A percentile compares a stretch with the other conserved stretches of the same genome.
Evolutionary conservation across 2,329 filamentous ascomycete species (phyloP).

Genomic region (Zasmidium citrigriseum): DNA sequence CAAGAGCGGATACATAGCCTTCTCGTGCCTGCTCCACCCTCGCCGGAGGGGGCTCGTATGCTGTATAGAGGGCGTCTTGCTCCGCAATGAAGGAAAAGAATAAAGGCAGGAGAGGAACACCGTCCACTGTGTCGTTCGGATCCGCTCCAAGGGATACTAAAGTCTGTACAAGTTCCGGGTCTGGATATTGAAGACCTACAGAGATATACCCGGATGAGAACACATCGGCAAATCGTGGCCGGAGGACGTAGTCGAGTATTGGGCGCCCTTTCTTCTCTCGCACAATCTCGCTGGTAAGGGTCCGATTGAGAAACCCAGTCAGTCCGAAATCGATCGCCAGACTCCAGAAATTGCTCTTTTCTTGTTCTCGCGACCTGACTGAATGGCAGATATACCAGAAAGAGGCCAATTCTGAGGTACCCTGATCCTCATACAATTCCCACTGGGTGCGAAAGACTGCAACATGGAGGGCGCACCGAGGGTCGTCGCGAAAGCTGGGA

Average conservation of each 20-base stretch:
- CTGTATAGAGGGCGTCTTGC: too few species aligned
- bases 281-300: neutral
- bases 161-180: neutral
- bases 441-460: neutral
- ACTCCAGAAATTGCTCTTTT: neutral
- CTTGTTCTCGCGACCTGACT: neutral
- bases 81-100: too few species aligned
- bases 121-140: neutral
- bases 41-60: too few species aligned
- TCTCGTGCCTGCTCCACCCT: too few species aligned
- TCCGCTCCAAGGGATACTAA: conserved; percentile 4
- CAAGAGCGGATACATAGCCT: too few species aligned
- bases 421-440: neutral
- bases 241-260: conserved; percentile 5
- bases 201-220: neutral
- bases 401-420: neutral
- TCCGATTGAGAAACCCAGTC: neutral
- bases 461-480: neutral
- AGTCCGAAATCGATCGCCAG: conserved; percentile 7
- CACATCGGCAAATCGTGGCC: neutral
- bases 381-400: conserved; percentile 6
- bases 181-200: neutral
- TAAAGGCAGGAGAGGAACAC: too few species aligned
- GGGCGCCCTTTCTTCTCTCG: conserved; percentile 3
- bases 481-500: conserved; percentile 2